Percentiles rank a stretch among this genome's conserved stretches.
These are phyloP conservation scores for Apiospora marii DNA, from an alignment of 2,329 filamentous ascomycete species.

Conservation along the genomic window DNA sequence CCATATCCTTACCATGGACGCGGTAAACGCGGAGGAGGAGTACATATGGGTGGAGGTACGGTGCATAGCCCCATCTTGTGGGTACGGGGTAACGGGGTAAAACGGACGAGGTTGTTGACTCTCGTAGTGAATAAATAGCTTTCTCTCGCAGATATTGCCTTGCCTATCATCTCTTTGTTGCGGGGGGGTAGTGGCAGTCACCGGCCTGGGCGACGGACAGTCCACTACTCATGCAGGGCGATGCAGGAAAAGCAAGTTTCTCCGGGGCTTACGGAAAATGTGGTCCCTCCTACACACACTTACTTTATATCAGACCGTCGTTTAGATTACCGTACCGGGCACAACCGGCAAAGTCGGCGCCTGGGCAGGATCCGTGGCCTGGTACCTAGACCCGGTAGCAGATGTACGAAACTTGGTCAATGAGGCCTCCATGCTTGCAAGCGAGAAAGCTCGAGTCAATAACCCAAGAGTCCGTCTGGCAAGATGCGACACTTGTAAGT, in stretches of 20 bases:
- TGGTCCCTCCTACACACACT: background rate
- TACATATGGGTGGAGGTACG: too few relatives aligned
- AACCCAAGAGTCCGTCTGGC: background rate
- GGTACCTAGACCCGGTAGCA: background rate
- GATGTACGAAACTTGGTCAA: background rate
- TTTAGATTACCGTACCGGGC: background rate
- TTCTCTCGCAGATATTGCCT: background rate
- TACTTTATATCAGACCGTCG: background rate
- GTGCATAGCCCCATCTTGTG: background rate
- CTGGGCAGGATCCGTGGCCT: background rate
- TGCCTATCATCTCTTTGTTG: background rate
- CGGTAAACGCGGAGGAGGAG: conserved; percentile 11
- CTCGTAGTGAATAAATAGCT: background rate
- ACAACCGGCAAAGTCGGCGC: conserved; percentile 8
- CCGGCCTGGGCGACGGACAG: background rate
- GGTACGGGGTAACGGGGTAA: conserved; percentile 7
- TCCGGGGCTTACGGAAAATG: background rate
- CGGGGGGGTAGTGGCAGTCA: background rate
- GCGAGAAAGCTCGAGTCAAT: too few relatives aligned
- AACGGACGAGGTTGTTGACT: conserved; percentile 12
- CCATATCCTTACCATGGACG: conserved; percentile 6
- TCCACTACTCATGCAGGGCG: conserved; percentile 15
- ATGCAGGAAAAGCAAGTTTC: conserved; percentile 10
- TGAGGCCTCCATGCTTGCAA: background rate
- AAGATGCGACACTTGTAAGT: background rate